These are phyloP conservation scores for Chrysosphaeria jannelii DNA, from an alignment of 2,329 filamentous ascomycete genomes.

Conservation along the genomic window DNA sequence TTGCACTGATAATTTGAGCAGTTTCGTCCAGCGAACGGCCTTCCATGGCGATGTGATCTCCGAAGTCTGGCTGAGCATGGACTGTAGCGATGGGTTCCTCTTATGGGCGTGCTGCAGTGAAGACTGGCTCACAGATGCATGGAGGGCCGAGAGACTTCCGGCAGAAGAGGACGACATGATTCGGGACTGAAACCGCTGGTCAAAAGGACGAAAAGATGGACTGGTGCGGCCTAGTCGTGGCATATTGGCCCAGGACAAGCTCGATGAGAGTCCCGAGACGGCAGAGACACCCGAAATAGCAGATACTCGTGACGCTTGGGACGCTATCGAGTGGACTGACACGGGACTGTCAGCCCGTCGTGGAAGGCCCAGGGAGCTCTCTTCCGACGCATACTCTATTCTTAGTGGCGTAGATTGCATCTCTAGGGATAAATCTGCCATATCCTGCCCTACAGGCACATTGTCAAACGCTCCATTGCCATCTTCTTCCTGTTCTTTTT, in stretches of 20 bases:
- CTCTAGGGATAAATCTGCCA: too few species aligned
- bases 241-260: too few species aligned
- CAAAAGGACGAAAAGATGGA: conserved; percentile 73
- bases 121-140: conserved; percentile 32
- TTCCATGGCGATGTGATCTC: conserved; percentile 51
- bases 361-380: conserved; percentile 17
- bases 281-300: conserved; percentile 34
- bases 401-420: too few species aligned
- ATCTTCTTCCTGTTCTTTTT: too few species aligned
- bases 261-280: too few species aligned
- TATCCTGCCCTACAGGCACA: too few species aligned
- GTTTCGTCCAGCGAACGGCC: conserved; percentile 80
- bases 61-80: conserved; percentile 1
- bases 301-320: conserved; percentile 54
- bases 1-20: conserved; percentile 68
- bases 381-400: conserved; percentile 23
- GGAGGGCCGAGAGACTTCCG: conserved; percentile 28
- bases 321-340: conserved; percentile 32
- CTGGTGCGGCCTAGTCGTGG: conserved; percentile 41
- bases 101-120: conserved; percentile 29
- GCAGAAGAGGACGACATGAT: conserved; percentile 25
- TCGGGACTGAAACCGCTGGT: conserved; percentile 75
- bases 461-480: too few species aligned
- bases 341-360: conserved; percentile 32
- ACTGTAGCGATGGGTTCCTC: conserved; percentile 34